Percentiles rank a stretch among this genome's conserved stretches.
Conservation (phyloP, 345 rosid species). For the Triadica sebifera region DNA sequence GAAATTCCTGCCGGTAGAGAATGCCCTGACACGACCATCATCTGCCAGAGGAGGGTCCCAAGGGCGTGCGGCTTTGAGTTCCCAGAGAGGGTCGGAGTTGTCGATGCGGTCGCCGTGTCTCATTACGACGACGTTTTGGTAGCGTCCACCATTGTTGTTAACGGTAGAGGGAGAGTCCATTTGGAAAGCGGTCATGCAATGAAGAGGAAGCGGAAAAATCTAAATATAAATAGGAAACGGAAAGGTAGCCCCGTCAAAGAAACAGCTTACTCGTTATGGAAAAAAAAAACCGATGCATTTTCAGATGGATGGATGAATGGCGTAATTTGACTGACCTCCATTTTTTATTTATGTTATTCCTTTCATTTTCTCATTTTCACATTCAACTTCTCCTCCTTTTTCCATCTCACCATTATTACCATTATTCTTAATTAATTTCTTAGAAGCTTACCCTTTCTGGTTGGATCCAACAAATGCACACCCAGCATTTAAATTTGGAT, state of each 20-base stretch:
- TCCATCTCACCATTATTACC: no score
- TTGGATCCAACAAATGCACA: no score
- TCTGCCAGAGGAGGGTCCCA: conserved; percentile 80
- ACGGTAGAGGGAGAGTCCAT: conserved; percentile 13
- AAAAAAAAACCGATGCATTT: no score
- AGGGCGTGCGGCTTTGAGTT: conserved; percentile 50
- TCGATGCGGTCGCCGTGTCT: conserved; percentile 91
- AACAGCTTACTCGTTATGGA: no score
- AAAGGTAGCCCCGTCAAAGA: no score
- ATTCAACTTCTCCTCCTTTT: no score
- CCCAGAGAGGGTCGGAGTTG: conserved; percentile 58
- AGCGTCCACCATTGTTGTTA: background rate
- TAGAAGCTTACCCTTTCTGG: no score
- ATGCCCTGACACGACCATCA: conserved; percentile 52
- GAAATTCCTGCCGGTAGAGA: conserved; percentile 44
- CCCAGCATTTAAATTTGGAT: no score
- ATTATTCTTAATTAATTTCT: no score
- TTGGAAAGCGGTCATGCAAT: background rate
- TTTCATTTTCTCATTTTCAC: background rate
- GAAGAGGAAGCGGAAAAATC: background rate
- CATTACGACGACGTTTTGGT: conserved; percentile 78
- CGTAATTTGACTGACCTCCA: background rate
- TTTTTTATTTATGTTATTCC: no score
- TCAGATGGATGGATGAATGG: background rate
- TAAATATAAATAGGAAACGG: background rate